A percentile compares a stretch with the other conserved stretches of the same genome.
phyloP scores from a whole-genome alignment of 2,329 filamentous ascomycete species.

The Metarhizium anisopliae region DNA sequence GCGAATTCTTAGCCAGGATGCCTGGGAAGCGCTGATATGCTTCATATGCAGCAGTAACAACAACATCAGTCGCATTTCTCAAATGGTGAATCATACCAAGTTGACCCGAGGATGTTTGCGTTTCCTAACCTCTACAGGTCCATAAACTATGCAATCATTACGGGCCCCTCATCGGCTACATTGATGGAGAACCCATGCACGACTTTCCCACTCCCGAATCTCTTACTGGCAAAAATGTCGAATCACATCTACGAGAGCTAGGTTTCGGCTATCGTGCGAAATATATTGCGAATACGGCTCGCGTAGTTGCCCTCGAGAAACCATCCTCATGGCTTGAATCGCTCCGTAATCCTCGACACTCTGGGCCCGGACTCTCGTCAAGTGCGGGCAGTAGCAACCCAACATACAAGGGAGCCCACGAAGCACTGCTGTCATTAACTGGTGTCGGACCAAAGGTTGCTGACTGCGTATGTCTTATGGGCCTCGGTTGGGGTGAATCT shows the following conservation, averaged over 20 bases:
- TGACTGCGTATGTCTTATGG: constrained; percentile 95
- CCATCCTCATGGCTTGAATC: constrained; percentile 67
- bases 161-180: constrained; percentile 62
- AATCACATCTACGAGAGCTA: constrained; percentile 67
- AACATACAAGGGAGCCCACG: constrained; percentile 73
- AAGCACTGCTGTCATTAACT: constrained; percentile 66
- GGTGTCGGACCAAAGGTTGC: constrained; percentile 96
- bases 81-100: constrained; percentile 57
- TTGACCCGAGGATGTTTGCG: too few species aligned
- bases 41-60: constrained; percentile 99
- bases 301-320: constrained; percentile 58
- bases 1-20: constrained; percentile 85
- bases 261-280: constrained; percentile 94
- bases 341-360: constrained; percentile 68
- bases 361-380: constrained; percentile 36
- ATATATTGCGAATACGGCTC: constrained; percentile 82
- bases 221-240: constrained; percentile 66
- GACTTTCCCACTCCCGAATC: constrained; percentile 76
- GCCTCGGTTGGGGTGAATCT: constrained; percentile 87
- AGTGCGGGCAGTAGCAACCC: constrained; percentile 19
- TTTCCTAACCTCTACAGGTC: constrained; percentile 36
- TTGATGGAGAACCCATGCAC: constrained; percentile 66
- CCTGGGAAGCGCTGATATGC: constrained; percentile 86
- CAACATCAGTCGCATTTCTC: constrained; percentile 88
- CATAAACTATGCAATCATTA: constrained; percentile 86